phyloP scores from a whole-genome alignment of 1,139 yeast species.

The Starmera stellimalicola region DNA sequence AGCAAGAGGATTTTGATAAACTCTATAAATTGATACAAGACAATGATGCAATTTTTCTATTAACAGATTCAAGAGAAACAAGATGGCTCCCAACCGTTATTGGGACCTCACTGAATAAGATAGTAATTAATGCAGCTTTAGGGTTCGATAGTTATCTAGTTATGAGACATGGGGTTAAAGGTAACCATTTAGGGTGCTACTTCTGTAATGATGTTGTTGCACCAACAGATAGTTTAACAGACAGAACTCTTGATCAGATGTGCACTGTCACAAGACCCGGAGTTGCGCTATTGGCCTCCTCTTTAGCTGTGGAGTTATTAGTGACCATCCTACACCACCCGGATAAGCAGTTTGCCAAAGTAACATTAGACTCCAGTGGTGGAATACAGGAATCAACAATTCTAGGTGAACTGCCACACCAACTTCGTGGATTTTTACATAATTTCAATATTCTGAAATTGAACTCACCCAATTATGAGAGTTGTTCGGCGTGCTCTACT shows the following conservation, averaged over 20 bases:
- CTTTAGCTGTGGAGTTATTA: slow-evolving; percentile 77
- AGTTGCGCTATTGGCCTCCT: slow-evolving; percentile 78
- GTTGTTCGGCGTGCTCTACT: slow-evolving; percentile 81
- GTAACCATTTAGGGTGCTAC: slow-evolving; percentile 63
- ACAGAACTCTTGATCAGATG: slow-evolving; percentile 91
- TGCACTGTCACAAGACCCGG: slow-evolving; percentile 98
- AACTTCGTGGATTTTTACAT: slow-evolving; percentile 74
- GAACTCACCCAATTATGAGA: slow-evolving; percentile 58
- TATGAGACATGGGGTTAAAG: slow-evolving; percentile 71
- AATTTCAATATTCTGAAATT: slow-evolving; percentile 56
- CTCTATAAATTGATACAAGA: slow-evolving; percentile 45
- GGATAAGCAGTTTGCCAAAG: slow-evolving; percentile 36
- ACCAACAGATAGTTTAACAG: slow-evolving; percentile 77
- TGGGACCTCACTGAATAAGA: slow-evolving; percentile 54
- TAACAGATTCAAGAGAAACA: slow-evolving; percentile 92
- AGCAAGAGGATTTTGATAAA: slow-evolving; percentile 39
- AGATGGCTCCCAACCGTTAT: slow-evolving; percentile 93
- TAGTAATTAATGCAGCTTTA: slow-evolving; percentile 83
- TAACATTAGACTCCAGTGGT: slow-evolving; percentile 14
- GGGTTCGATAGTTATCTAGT: slow-evolving; percentile 93
- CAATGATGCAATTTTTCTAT: slow-evolving; percentile 69
- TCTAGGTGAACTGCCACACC: slow-evolving; percentile 79
- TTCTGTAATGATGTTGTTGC: slow-evolving; percentile 95
- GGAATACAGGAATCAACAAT: slow-evolving; percentile 27
- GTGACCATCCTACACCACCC: slow-evolving; percentile 70